A percentile compares a stretch with the other conserved stretches of the same genome.
Evolutionary conservation across 148 eudicot species (phyloP).

Genomic region (Chenopodium album): DNA sequence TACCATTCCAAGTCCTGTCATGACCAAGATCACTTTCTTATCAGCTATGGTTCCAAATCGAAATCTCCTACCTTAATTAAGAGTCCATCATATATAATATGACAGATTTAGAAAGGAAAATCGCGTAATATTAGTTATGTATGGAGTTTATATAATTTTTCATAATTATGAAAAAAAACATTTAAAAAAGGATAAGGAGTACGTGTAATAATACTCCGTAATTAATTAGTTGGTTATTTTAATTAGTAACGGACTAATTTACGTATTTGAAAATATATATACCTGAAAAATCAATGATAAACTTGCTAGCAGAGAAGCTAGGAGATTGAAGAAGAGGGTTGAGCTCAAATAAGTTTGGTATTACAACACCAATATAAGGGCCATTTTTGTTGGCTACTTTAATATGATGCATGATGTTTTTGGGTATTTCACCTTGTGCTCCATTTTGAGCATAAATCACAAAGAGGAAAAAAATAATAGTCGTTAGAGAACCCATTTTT

Average conservation of each 20-base stretch:
- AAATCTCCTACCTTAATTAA: slow-evolving; percentile 42
- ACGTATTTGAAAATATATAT: neutral
- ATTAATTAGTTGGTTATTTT: too few relatives aligned
- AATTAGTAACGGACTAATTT: too few relatives aligned
- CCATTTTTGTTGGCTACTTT: slow-evolving; percentile 10
- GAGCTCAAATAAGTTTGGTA: slow-evolving; percentile 24
- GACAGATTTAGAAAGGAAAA: too few relatives aligned
- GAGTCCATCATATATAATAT: too few relatives aligned
- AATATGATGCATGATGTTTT: slow-evolving; percentile 2
- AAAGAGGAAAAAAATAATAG: neutral
- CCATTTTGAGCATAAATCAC: neutral
- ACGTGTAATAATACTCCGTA: too few relatives aligned
- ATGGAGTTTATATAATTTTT: too few relatives aligned
- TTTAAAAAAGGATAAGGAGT: too few relatives aligned
- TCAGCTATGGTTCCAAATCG: slow-evolving; percentile 37
- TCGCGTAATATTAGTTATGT: too few relatives aligned
- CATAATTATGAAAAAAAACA: too few relatives aligned
- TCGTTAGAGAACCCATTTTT: neutral
- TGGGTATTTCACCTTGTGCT: slow-evolving; percentile 16
- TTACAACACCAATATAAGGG: slow-evolving; percentile 23
- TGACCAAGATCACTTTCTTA: slow-evolving; percentile 33
- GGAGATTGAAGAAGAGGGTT: slow-evolving; percentile 26
- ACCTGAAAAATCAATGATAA: slow-evolving; percentile 14
- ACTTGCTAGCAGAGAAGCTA: neutral
- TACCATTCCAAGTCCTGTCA: slow-evolving; percentile 38